phyloP scores from a whole-genome alignment of 148 eudicot species.

The Simmondsia chinensis region DNA sequence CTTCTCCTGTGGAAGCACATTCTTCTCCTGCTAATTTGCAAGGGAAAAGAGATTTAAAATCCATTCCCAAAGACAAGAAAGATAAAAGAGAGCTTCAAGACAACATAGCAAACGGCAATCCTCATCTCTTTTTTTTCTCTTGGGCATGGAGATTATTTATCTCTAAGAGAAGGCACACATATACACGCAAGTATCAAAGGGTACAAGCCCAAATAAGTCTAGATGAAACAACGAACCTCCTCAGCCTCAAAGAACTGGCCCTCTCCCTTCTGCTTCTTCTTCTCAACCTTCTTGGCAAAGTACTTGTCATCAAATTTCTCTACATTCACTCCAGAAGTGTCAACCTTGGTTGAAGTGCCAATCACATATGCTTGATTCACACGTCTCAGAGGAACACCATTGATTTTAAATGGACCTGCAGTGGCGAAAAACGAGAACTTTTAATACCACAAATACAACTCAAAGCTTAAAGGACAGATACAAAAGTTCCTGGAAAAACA shows the following conservation, averaged over 20 bases:
- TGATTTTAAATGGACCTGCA: conserved; percentile 42
- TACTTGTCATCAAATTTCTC: conserved; percentile 41
- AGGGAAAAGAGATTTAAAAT: neutral
- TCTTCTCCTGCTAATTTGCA: conserved; percentile 32
- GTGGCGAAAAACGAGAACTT: too few species aligned
- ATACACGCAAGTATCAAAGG: neutral
- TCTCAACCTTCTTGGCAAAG: conserved; percentile 32
- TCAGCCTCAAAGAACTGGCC: conserved; percentile 43
- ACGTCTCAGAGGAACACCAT: conserved; percentile 49
- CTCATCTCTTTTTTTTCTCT: too few species aligned
- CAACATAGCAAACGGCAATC: too few species aligned
- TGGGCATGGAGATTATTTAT: too few species aligned
- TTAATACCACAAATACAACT: too few species aligned
- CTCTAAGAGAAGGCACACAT: neutral
- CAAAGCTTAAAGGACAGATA: too few species aligned
- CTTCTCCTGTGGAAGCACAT: conserved; percentile 46
- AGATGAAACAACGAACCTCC: too few species aligned
- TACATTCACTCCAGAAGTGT: conserved; percentile 31
- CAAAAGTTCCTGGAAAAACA: too few species aligned
- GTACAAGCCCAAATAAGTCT: conserved; percentile 10
- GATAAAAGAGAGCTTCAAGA: neutral
- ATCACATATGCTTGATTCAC: conserved; percentile 46
- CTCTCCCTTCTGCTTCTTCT: conserved; percentile 38
- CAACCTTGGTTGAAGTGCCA: conserved; percentile 47
- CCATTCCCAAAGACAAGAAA: neutral